Evolutionary conservation across 179 eudicot species (phyloP).

Genomic region (Camellia oleifera): DNA sequence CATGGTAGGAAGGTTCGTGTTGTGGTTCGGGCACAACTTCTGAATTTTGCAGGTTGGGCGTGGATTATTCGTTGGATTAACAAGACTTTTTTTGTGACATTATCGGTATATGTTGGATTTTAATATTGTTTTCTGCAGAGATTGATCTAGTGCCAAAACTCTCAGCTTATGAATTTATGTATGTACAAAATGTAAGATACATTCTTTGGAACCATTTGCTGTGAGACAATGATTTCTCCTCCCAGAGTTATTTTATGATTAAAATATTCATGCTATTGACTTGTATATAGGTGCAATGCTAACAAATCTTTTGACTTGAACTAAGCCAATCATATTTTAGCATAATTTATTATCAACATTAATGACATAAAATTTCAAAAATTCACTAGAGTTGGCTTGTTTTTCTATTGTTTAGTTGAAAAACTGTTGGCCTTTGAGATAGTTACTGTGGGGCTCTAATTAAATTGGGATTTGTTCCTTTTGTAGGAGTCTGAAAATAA

Average conservation of each 20-base stretch:
- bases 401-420: not conserved
- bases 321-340: not conserved
- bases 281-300: too few species aligned
- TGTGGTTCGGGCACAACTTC: not conserved
- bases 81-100: not conserved
- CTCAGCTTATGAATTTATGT: too few species aligned
- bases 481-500: slow-evolving; percentile 9
- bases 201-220: too few species aligned
- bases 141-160: too few species aligned
- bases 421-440: slow-evolving; percentile 9
- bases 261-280: not conserved
- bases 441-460: slow-evolving; percentile 14
- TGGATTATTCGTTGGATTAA: not conserved
- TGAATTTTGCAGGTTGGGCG: not conserved
- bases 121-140: too few species aligned
- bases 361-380: too few species aligned
- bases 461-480: slow-evolving; percentile 23
- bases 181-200: too few species aligned
- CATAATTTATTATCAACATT: not conserved
- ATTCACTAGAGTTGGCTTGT: not conserved
- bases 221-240: too few species aligned
- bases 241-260: too few species aligned
- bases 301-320: not conserved
- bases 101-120: too few species aligned
- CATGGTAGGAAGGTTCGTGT: slow-evolving; percentile 15